These are phyloP conservation scores for Beauveria pseudobassiana DNA, from an alignment of 2,329 filamentous ascomycete species.

Conservation along the genomic window DNA sequence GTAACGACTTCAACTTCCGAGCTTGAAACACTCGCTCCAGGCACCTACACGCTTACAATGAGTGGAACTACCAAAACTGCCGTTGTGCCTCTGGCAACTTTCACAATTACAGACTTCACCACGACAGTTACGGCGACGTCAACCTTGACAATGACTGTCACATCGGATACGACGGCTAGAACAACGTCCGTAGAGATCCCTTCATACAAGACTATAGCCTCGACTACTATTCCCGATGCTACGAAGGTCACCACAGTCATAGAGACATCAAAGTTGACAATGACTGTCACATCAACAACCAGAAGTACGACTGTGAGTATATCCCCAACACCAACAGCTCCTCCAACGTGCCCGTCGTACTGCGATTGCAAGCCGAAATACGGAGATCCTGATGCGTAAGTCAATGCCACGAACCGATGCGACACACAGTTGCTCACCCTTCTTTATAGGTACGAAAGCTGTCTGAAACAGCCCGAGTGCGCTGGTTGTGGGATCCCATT, in stretches of 20 bases:
- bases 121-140: background rate
- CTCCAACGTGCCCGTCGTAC: conserved; percentile 6
- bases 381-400: conserved; percentile 7
- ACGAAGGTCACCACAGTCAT: background rate
- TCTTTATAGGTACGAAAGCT: background rate
- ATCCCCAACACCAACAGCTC: background rate
- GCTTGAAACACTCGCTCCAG: conserved; percentile 3
- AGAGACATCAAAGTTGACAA: background rate
- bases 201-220: background rate
- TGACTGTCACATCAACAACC: background rate
- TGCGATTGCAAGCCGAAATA: conserved; percentile 8
- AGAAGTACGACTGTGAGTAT: background rate
- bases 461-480: conserved; percentile 6
- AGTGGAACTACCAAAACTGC: background rate
- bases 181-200: background rate
- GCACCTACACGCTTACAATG: conserved; percentile 1
- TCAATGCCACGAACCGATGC: background rate
- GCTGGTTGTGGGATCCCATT: conserved; percentile 7
- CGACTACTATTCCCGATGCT: background rate
- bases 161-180: background rate
- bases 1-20: background rate
- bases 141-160: background rate
- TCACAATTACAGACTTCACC: background rate
- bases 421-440: background rate
- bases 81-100: conserved; percentile 3